phyloP scores from a whole-genome alignment of 176 grass and related monocot species.

The Secale cereale region DNA sequence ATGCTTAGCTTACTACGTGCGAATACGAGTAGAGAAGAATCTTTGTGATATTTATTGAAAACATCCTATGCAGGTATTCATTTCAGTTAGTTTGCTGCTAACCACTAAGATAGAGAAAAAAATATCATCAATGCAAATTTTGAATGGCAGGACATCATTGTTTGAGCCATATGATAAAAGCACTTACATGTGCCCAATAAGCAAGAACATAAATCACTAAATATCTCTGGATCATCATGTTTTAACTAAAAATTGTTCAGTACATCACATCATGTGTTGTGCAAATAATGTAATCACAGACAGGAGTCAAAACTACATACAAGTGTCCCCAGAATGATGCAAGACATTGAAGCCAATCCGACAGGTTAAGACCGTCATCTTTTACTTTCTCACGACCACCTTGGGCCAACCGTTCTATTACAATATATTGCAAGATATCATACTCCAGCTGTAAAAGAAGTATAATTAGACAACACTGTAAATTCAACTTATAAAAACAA shows the following conservation, averaged over 20 bases:
- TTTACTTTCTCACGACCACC: constrained; percentile 96
- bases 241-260: constrained; percentile 7
- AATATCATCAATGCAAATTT: not conserved
- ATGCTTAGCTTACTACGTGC: not conserved
- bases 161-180: constrained; percentile 5
- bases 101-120: not conserved
- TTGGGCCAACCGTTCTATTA: constrained; percentile 94
- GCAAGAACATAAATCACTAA: not conserved
- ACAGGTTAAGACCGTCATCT: constrained; percentile 98
- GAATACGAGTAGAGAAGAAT: not conserved
- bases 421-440: constrained; percentile 98
- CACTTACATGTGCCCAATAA: not conserved
- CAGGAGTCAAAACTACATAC: constrained; percentile 48
- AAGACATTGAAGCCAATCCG: constrained; percentile 99
- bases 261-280: not conserved
- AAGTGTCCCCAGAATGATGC: constrained; percentile 99
- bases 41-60: not conserved
- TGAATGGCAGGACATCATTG: not conserved
- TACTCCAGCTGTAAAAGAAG: constrained; percentile 83
- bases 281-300: constrained; percentile 18
- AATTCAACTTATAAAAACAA: constrained; percentile 16
- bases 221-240: not conserved
- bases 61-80: not conserved
- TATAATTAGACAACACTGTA: constrained; percentile 8
- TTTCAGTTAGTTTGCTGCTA: not conserved